Conservation (phyloP, 2,329 filamentous ascomycete species). For the Alternaria longipes region DNA sequence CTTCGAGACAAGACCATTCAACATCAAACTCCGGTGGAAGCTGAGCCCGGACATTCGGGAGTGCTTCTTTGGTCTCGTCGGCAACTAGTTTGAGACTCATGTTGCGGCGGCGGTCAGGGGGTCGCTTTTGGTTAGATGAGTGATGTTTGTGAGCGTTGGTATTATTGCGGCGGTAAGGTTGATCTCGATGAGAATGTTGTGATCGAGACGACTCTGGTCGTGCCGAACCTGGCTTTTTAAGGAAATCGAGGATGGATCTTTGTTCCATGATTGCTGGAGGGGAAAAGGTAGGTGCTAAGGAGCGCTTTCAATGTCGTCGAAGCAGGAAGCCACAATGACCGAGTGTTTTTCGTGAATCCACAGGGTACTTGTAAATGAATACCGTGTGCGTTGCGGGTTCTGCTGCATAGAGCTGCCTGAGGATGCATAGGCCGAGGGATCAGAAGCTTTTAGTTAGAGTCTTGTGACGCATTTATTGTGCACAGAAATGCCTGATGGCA, state of each 20-base stretch:
- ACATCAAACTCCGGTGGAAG: constrained; percentile 28
- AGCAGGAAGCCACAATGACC: not conserved
- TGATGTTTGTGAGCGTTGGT: constrained; percentile 7
- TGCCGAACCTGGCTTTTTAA: constrained; percentile 18
- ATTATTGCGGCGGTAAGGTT: constrained; percentile 26
- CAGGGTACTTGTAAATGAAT: not conserved
- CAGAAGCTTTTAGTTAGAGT: not conserved
- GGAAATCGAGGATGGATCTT: constrained; percentile 34
- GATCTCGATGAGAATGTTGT: constrained; percentile 22
- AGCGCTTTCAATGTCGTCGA: not conserved
- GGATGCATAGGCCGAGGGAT: not conserved
- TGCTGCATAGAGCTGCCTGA: not conserved
- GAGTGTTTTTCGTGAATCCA: not conserved
- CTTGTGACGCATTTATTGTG: not conserved
- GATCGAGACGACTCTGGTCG: constrained; percentile 15
- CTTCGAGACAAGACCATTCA: constrained; percentile 27
- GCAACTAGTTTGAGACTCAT: constrained; percentile 35
- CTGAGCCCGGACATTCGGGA: constrained; percentile 32
- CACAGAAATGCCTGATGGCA: not conserved
- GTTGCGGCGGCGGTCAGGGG: constrained; percentile 32
- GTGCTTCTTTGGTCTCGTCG: constrained; percentile 35
- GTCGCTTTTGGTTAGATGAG: constrained; percentile 15
- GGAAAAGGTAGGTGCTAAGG: not conserved
- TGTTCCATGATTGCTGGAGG: constrained; percentile 29
- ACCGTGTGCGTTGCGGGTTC: not conserved